phyloP scores from a whole-genome alignment of 2,329 filamentous ascomycete species.

The Iodosphaeria phyllophila region DNA sequence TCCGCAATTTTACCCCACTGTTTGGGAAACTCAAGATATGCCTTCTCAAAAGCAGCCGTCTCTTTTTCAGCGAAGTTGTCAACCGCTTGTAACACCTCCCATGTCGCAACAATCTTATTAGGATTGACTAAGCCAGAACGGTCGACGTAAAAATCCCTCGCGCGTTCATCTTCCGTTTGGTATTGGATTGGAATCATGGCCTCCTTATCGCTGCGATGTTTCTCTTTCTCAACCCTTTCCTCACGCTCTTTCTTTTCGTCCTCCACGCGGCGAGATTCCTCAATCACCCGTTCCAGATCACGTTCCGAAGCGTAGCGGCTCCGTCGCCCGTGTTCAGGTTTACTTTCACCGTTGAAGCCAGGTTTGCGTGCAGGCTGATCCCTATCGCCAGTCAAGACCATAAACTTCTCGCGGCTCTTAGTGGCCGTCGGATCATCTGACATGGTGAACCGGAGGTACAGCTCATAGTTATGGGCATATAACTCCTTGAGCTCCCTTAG shows the following conservation, averaged over 20 bases:
- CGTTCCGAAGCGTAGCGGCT: conserved; percentile 51
- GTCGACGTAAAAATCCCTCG: conserved; percentile 42
- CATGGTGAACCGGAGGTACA: conserved; percentile 34
- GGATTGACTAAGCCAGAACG: conserved; percentile 44
- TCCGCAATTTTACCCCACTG: conserved; percentile 67
- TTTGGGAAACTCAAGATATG: conserved; percentile 60
- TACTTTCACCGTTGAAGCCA: conserved; percentile 28
- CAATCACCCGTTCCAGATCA: conserved; percentile 52
- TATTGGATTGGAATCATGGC: conserved; percentile 56
- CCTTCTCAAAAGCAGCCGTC: conserved; percentile 49
- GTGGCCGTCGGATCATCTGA: conserved; percentile 34
- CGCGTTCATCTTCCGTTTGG: conserved; percentile 39
- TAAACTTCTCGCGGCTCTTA: conserved; percentile 36
- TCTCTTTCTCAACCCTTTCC: conserved; percentile 42
- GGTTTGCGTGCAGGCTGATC: conserved; percentile 16
- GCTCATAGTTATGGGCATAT: conserved; percentile 28
- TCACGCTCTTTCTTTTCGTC: conserved; percentile 53
- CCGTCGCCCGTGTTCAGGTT: conserved; percentile 29
- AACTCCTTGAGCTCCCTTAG: conserved; percentile 19
- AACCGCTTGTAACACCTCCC: conserved; percentile 52
- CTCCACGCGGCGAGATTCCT: conserved; percentile 53
- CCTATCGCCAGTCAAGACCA: conserved; percentile 16
- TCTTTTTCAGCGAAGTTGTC: conserved; percentile 63
- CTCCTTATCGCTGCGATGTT: conserved; percentile 55
- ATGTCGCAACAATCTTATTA: conserved; percentile 47